Evolutionary conservation across 352 stramenopile species (phyloP), one percentile per base, ranked within the genome.

Genomic region (Phytophthora capsici): DNA sequence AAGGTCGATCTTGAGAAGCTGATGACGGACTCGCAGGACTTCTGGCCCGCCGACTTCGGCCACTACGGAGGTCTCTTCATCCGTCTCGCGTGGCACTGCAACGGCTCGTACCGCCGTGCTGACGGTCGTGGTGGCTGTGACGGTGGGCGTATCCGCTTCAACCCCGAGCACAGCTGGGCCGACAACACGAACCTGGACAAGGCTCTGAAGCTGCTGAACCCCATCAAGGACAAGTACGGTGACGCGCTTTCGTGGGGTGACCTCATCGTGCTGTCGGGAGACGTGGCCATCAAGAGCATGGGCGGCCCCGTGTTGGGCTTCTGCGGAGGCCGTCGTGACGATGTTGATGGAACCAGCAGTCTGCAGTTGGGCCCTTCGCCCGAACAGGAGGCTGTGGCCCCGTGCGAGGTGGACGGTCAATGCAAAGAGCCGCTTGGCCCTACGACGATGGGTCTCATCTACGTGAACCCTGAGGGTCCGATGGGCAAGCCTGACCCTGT

Each of bases 201-300:
- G 58, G 80, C 77, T 17, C 53, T 78, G 37, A 32, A 66, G 22
- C 46, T 91, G 28, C 57, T 93, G 37, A 53, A 83, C 40, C 55
- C 80, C 6, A 82, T 91, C 63, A 90, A 91, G 63, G 37, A 54
- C 19, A 91, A 90, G 57, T 88, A 88, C 63, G 80, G 80, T 26
- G 44, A 72, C 23, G 66, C 47, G 0, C 85, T 98, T 25, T 89
- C 78, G 14, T 98, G 98, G 78, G 90, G 89, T 2, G 96, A 99
- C 77, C 74, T 98, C n/a, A 98, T 95, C 65, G 97, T 95, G 7
- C 86, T 98, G 26, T 91, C 93, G 19, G 94, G 92, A 14, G 77
- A 88, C 34, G 78, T 94, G 30, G 94, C 94, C 9, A 94, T 99
- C 26, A 89, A 98, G 74, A 83, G 96, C 61, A 91, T 96, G 59